Evolutionary conservation across 2,329 filamentous ascomycete genomes (phyloP).

Genomic region (Trichophyton schoenleinii): DNA sequence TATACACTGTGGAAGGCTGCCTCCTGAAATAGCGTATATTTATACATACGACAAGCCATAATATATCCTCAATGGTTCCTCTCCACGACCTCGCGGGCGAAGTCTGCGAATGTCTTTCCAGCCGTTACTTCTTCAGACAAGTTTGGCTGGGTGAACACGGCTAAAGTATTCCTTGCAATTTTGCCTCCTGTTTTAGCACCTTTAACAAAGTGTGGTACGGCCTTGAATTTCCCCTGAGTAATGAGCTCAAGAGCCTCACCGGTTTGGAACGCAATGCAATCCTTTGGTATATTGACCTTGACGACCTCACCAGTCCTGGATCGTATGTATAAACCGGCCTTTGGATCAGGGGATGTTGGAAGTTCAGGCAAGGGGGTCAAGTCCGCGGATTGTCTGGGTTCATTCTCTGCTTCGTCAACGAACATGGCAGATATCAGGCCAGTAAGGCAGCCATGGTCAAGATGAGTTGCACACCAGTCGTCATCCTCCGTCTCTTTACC

Average conservation of each 20-base stretch:
- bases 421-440: slow-evolving; percentile 95
- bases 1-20: no score
- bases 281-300: slow-evolving; percentile 83
- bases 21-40: neutral
- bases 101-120: slow-evolving; percentile 62
- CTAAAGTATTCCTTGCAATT: slow-evolving; percentile 74
- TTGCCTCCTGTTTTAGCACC: slow-evolving; percentile 51
- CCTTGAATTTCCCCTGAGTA: slow-evolving; percentile 79
- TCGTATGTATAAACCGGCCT: slow-evolving; percentile 85
- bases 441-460: slow-evolving; percentile 88
- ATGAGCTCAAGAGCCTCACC: slow-evolving; percentile 86
- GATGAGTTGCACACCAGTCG: slow-evolving; percentile 71
- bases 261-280: slow-evolving; percentile 92
- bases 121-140: slow-evolving; percentile 57
- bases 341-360: slow-evolving; percentile 61
- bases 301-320: slow-evolving; percentile 68
- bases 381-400: slow-evolving; percentile 22
- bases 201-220: slow-evolving; percentile 89
- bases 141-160: slow-evolving; percentile 95
- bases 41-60: neutral
- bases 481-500: slow-evolving; percentile 63
- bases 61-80: slow-evolving; percentile 44
- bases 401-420: slow-evolving; percentile 54
- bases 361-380: slow-evolving; percentile 52
- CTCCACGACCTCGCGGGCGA: slow-evolving; percentile 69